phyloP scores from a whole-genome alignment of 2,329 filamentous ascomycete species.

The Xylariaceae sp. region DNA sequence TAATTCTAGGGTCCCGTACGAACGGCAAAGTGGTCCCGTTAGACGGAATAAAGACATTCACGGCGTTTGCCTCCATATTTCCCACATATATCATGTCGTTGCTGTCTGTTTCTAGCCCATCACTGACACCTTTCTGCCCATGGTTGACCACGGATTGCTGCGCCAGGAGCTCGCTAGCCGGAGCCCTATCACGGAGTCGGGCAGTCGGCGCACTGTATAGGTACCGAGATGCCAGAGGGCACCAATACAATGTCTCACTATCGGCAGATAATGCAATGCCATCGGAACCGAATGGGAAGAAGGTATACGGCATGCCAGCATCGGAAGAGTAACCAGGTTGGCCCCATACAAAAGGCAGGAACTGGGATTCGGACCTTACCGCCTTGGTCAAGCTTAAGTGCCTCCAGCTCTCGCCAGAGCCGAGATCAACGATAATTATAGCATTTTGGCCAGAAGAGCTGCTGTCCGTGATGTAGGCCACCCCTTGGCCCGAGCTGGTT shows the following conservation, averaged over 20 bases:
- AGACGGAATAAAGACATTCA: slow-evolving; percentile 49
- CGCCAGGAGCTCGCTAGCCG: slow-evolving; percentile 46
- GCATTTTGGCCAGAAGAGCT: slow-evolving; percentile 54
- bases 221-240: slow-evolving; percentile 49
- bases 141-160: slow-evolving; percentile 46
- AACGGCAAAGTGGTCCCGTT: slow-evolving; percentile 49
- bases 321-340: slow-evolving; percentile 50
- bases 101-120: slow-evolving; percentile 58
- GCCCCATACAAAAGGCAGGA: slow-evolving; percentile 56
- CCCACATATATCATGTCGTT: slow-evolving; percentile 56
- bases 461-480: slow-evolving; percentile 61
- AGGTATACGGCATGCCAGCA: slow-evolving; percentile 43
- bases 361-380: slow-evolving; percentile 51
- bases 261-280: slow-evolving; percentile 57
- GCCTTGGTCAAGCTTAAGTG: slow-evolving; percentile 50
- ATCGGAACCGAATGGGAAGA: slow-evolving; percentile 52
- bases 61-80: slow-evolving; percentile 56
- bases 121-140: slow-evolving; percentile 55
- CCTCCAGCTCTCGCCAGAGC: slow-evolving; percentile 54
- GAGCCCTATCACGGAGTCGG: slow-evolving; percentile 46
- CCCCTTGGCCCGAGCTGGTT: slow-evolving; percentile 49
- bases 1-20: slow-evolving; percentile 49
- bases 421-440: slow-evolving; percentile 56
- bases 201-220: slow-evolving; percentile 49
- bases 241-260: slow-evolving; percentile 53